phyloP scores from a whole-genome alignment of 73 alveolate species.

The Paramecium bursaria region DNA sequence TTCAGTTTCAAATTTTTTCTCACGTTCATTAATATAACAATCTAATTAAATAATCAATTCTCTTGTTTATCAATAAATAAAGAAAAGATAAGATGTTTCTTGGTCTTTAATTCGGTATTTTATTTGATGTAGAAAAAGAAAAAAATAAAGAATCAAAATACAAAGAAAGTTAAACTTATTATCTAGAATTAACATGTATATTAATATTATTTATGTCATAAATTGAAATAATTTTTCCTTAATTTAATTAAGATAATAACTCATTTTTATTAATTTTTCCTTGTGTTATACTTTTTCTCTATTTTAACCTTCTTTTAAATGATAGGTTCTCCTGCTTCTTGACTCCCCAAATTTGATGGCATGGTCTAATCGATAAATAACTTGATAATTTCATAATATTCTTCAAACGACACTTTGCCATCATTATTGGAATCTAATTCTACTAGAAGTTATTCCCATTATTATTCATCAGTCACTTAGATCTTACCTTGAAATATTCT shows the following conservation, averaged over 20 bases:
- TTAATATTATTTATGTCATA: neutral
- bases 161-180: neutral
- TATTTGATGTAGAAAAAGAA: too few relatives aligned
- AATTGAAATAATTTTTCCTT: neutral
- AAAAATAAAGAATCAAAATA: too few relatives aligned
- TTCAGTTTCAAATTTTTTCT: neutral
- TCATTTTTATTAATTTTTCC: neutral
- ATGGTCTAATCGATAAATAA: neutral
- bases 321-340: slow-evolving; percentile 20
- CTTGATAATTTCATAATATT: slow-evolving; percentile 9
- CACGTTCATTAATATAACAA: neutral
- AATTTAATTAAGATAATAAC: too few relatives aligned
- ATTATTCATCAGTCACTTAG: slow-evolving; percentile 14
- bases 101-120: too few relatives aligned
- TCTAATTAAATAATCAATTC: neutral
- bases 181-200: neutral
- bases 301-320: slow-evolving; percentile 6
- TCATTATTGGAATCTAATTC: slow-evolving; percentile 34
- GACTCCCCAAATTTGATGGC: slow-evolving; percentile 45
- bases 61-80: too few relatives aligned
- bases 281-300: slow-evolving; percentile 7
- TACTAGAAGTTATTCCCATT: slow-evolving; percentile 20
- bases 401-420: slow-evolving; percentile 49
- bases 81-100: too few relatives aligned
- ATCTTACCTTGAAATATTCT: slow-evolving; percentile 68